phyloP scores from a whole-genome alignment of 257 asterid species.

The Solanum megistacrolobum region DNA sequence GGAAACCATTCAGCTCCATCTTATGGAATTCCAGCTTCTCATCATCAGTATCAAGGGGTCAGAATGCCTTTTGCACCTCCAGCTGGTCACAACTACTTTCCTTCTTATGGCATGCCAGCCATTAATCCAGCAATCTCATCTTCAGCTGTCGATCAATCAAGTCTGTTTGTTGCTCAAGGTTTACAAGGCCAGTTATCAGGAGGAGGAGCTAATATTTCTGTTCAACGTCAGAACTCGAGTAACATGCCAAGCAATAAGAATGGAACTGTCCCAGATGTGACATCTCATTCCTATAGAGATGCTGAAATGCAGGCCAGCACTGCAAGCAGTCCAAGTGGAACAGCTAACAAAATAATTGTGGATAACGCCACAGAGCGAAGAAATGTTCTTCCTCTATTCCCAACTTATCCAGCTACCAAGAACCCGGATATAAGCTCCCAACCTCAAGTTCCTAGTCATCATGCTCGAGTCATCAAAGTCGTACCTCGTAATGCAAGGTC shows the following conservation, averaged over 20 bases:
- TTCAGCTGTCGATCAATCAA: conserved; percentile 26
- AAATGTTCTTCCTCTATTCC: conserved; percentile 43
- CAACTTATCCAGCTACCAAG: conserved; percentile 20
- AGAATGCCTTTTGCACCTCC: conserved; percentile 23
- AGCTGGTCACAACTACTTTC: conserved; percentile 30
- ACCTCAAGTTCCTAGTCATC: conserved; percentile 4
- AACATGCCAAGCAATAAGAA: conserved; percentile 16
- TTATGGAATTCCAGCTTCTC: conserved; percentile 36
- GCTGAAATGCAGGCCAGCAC: conserved; percentile 53
- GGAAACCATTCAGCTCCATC: conserved; percentile 29
- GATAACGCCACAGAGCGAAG: conserved; percentile 16
- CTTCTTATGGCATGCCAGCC: conserved; percentile 39
- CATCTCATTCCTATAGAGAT: conserved; percentile 15
- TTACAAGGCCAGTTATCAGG: conserved; percentile 10
- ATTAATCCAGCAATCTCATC: conserved; percentile 28
- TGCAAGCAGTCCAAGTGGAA: conserved; percentile 44
- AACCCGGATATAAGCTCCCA: conserved; percentile 5
- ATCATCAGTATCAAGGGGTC: conserved; percentile 31
- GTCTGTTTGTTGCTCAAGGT: conserved; percentile 8
- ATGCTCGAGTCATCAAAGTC: conserved; percentile 49
- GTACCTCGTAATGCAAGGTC: conserved; percentile 64
- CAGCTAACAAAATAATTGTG: neutral
- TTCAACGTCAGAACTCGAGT: conserved; percentile 9
- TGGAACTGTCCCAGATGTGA: conserved; percentile 2
- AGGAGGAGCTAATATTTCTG: conserved; percentile 9